Evolutionary conservation across 1,284 basidiomycete genomes (phyloP), one percentile per base, ranked within the genome.

Genomic region (Cystobasidium sp.): DNA sequence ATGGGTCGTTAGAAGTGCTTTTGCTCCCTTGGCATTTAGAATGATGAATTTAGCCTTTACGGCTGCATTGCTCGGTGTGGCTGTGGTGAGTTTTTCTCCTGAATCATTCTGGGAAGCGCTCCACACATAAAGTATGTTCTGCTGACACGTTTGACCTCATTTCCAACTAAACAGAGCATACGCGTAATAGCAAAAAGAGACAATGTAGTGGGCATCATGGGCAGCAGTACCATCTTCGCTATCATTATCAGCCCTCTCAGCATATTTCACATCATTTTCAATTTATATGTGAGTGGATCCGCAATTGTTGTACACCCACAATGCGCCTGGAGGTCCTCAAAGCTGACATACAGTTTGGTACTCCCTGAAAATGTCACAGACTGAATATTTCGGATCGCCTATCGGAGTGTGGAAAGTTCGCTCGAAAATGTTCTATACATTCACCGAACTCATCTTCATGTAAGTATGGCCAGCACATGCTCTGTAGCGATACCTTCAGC

Each of bases 351-450:
- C 31, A 9, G 3, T 0, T 1, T n/a, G 5, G 3, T 12, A 16
- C 22, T 4, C 3, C 7, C 10, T 71, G 20, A 37, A 49, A 75
- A 46, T 3, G n/a, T 0, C 20, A 0, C 80, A 93, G 91, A 85
- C 92, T 68, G 93, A 96, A 83, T 96, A 96, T 83, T 93, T 94
- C 81, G 91, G 93, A 55, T 88, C 91, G 46, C 93, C 94, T 3
- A 86, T 96, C 53, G 94, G 93, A 14, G 85, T 96, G 41, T 96
- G 94, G 94, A 86, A 87, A 68, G 92, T 92, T 24, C 91, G 91
- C 44, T 87, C 84, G 70, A 94, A 94, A 76, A 84, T 84, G 82
- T 77, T 84, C 81, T 82, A 79, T 55, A 81, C 80, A 10, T 74
- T 81, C 37, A 76, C 76, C 59, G 92, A 94, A 84, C 89, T 94